Conservation (phyloP, 2,329 filamentous ascomycete genomes). For the Didymella sp. region DNA sequence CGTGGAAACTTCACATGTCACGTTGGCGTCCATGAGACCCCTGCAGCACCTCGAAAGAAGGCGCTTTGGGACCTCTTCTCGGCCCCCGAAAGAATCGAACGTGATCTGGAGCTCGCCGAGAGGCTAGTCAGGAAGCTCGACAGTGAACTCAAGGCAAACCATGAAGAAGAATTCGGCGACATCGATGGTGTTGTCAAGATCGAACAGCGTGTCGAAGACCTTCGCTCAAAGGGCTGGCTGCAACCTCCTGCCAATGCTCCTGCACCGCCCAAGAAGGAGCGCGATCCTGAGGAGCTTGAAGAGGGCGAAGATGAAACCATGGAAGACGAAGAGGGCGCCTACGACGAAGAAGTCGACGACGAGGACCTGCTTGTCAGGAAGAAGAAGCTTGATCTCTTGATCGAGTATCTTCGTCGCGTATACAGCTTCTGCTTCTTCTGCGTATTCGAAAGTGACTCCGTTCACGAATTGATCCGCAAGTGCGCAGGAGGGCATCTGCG, state of each 20-base stretch:
- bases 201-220: slow-evolving; percentile 83
- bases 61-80: slow-evolving; percentile 97
- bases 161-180: slow-evolving; percentile 49
- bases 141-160: slow-evolving; percentile 76
- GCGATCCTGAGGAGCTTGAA: slow-evolving; percentile 69
- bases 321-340: slow-evolving; percentile 70
- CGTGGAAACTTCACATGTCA: slow-evolving; percentile 97
- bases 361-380: slow-evolving; percentile 90
- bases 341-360: slow-evolving; percentile 83
- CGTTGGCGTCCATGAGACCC: slow-evolving; percentile 92
- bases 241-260: slow-evolving; percentile 67
- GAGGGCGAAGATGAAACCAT: slow-evolving; percentile 72
- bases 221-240: slow-evolving; percentile 77
- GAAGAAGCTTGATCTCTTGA: slow-evolving; percentile 93
- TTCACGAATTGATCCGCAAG: slow-evolving; percentile 94
- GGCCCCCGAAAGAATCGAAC: slow-evolving; percentile 88
- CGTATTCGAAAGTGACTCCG: slow-evolving; percentile 96
- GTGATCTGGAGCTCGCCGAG: slow-evolving; percentile 83
- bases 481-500: slow-evolving; percentile 97
- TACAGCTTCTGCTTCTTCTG: slow-evolving; percentile 99
- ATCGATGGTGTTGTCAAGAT: slow-evolving; percentile 77
- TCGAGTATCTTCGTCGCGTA: slow-evolving; percentile 94
- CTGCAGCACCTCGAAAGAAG: slow-evolving; percentile 86
- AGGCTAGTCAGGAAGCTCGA: slow-evolving; percentile 86
- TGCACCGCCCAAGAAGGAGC: slow-evolving; percentile 65